These are phyloP conservation scores for Sclerotinia minor DNA, from an alignment of 2,329 filamentous ascomycete species.

Conservation along the genomic window DNA sequence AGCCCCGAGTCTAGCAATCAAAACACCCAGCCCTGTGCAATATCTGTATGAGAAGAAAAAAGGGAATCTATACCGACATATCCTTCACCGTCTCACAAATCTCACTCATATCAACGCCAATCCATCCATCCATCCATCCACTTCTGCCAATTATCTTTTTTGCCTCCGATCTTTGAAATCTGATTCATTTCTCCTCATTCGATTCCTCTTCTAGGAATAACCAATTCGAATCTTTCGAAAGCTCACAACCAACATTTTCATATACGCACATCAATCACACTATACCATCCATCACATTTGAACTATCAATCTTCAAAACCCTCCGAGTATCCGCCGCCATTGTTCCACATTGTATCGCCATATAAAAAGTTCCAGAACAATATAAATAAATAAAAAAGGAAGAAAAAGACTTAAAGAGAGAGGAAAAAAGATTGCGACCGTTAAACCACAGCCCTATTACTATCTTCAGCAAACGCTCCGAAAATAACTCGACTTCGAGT, in stretches of 20 bases:
- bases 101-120: conserved; percentile 17
- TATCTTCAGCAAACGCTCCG: neutral
- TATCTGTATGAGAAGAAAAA: neutral
- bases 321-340: neutral
- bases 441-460: neutral
- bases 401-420: neutral
- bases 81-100: conserved; percentile 25
- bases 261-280: neutral
- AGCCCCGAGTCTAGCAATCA: conserved; percentile 7
- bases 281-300: neutral
- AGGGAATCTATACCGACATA: conserved; percentile 6
- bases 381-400: neutral
- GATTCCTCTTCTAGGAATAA: neutral
- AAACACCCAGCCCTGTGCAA: neutral
- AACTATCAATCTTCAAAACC: conserved; percentile 18
- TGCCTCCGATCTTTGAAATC: neutral
- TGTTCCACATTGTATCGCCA: conserved; percentile 9
- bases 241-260: neutral
- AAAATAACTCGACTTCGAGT: conserved; percentile 27
- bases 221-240: neutral
- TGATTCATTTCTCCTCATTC: neutral
- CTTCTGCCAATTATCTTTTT: neutral
- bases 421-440: neutral
- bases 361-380: conserved; percentile 7
- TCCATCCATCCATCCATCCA: conserved; percentile 2